Conservation (phyloP, 1,284 basidiomycete species). For the Trichosporon inkin region DNA sequence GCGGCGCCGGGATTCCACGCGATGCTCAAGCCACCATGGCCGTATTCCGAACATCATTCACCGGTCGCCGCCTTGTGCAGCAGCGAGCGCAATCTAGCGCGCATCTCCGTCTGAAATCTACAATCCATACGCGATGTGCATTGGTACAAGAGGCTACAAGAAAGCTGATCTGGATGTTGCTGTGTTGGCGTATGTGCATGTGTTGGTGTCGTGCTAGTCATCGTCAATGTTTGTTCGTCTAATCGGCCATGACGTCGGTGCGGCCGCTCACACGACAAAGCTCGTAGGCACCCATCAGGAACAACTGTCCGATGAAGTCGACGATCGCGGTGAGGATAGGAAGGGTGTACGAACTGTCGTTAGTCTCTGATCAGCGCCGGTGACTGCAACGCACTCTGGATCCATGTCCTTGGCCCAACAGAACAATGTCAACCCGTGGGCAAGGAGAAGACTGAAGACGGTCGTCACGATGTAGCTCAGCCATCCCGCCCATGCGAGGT, state of each 20-base stretch:
- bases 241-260: conserved; percentile 13
- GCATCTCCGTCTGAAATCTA: neutral
- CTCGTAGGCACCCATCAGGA: conserved; percentile 59
- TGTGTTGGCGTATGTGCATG: neutral
- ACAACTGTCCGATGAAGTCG: conserved; percentile 82
- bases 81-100: too few relatives aligned
- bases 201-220: neutral
- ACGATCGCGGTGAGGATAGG: conserved; percentile 86
- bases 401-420: conserved; percentile 80
- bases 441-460: conserved; percentile 63
- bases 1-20: too few relatives aligned
- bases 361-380: neutral
- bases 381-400: conserved; percentile 60
- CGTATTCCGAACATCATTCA: too few relatives aligned
- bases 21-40: too few relatives aligned
- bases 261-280: conserved; percentile 37
- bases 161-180: neutral
- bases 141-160: neutral
- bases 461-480: conserved; percentile 69
- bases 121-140: neutral
- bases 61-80: too few relatives aligned
- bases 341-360: conserved; percentile 68
- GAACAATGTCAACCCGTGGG: conserved; percentile 66
- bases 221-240: neutral
- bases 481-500: conserved; percentile 62